phyloP scores from a whole-genome alignment of 495 filamentous ascomycete species.

The Tuber indicum region DNA sequence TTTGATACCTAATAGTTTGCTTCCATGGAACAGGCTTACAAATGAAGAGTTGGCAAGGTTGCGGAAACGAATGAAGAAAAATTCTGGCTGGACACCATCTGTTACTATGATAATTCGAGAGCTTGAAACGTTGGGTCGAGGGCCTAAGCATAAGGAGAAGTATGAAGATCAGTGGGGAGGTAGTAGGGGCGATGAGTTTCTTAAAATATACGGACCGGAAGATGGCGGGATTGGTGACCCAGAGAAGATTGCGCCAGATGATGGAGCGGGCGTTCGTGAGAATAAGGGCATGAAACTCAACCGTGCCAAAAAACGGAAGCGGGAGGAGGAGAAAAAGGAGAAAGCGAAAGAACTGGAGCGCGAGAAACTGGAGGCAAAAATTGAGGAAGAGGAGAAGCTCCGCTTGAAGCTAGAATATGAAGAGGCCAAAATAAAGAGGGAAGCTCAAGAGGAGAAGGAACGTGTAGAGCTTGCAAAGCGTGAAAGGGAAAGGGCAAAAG shows the following conservation, averaged over 20 bases:
- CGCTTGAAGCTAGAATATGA: conserved; percentile 4
- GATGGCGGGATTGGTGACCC: conserved; percentile 42
- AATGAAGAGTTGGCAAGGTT: conserved; percentile 85
- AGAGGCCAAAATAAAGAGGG: not conserved
- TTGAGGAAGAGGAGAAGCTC: conserved; percentile 20
- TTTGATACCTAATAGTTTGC: conserved; percentile 61
- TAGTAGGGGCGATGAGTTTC: conserved; percentile 24
- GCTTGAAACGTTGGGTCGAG: conserved; percentile 67
- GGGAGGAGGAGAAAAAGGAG: conserved; percentile 49
- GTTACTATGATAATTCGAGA: conserved; percentile 95
- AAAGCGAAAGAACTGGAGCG: conserved; percentile 35
- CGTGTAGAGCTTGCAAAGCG: conserved; percentile 20
- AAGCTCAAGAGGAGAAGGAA: conserved; percentile 31
- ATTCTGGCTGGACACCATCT: conserved; percentile 88
- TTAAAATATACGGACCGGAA: conserved; percentile 35
- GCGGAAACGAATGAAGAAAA: conserved; percentile 98
- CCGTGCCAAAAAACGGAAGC: conserved; percentile 53
- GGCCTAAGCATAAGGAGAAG: conserved; percentile 46
- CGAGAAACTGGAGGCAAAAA: conserved; percentile 25
- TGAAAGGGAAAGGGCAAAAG: conserved; percentile 19
- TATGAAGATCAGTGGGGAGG: conserved; percentile 37
- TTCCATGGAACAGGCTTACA: conserved; percentile 86
- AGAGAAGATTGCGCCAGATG: conserved; percentile 37
- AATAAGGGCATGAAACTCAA: conserved; percentile 42
- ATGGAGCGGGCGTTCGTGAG: conserved; percentile 35